Conservation (phyloP, 306 rosid species). For the Sindora glabra region DNA sequence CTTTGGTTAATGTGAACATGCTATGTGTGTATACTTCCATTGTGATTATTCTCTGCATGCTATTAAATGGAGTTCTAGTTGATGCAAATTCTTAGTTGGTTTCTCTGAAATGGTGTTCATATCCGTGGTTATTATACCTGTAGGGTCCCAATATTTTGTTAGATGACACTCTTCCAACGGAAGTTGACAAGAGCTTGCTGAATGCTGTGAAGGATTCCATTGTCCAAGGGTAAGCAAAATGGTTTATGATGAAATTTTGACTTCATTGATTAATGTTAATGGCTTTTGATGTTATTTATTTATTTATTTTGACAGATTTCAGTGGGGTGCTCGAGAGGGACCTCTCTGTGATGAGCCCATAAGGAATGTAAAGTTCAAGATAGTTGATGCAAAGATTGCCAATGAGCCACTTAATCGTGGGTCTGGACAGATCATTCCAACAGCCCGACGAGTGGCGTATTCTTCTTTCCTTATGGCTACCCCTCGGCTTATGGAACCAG, state of each 20-base stretch:
- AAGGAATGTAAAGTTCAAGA: constrained; percentile 93
- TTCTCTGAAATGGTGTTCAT: not conserved
- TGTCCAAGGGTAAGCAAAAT: constrained; percentile 78
- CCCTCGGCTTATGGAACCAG: constrained; percentile 97
- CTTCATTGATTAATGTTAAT: not conserved
- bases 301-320: constrained; percentile 57
- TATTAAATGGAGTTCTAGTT: not conserved
- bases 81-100: not conserved
- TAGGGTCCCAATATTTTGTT: constrained; percentile 95
- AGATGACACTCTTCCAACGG: constrained; percentile 90
- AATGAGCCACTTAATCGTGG: constrained; percentile 87
- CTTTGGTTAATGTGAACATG: not conserved
- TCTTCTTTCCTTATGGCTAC: constrained; percentile 97
- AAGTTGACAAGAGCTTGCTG: constrained; percentile 82
- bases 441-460: constrained; percentile 89
- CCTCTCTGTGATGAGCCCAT: constrained; percentile 98
- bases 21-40: not conserved
- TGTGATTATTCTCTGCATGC: not conserved
- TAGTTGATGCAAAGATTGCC: constrained; percentile 97
- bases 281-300: not conserved
- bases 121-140: constrained; percentile 13
- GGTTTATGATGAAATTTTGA: not conserved
- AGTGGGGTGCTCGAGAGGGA: constrained; percentile 99
- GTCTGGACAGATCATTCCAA: constrained; percentile 90
- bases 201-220: constrained; percentile 92